Conservation (phyloP, 2,329 filamentous ascomycete species). For the Penicillium verrucosum region DNA sequence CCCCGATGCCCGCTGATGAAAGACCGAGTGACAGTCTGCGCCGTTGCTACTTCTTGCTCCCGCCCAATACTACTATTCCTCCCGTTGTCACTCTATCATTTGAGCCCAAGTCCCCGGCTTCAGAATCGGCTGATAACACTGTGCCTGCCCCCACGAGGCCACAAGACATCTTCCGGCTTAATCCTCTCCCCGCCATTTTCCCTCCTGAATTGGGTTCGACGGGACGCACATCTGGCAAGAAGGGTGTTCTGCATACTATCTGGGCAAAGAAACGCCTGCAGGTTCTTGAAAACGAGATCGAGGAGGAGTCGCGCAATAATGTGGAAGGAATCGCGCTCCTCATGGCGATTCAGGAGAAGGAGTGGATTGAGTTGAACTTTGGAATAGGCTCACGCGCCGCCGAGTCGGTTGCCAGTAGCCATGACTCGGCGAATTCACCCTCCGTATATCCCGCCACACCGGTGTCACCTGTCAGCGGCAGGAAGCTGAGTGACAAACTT, state of each 20-base stretch:
- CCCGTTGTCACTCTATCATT: no score
- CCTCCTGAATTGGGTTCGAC: constrained; percentile 69
- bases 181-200: constrained; percentile 83
- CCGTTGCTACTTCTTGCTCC: no score
- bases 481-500: constrained; percentile 73
- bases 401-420: constrained; percentile 29
- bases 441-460: constrained; percentile 51
- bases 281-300: no score
- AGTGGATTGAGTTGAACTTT: constrained; percentile 83
- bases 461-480: constrained; percentile 60
- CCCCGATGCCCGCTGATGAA: constrained; percentile 65
- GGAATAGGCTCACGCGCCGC: constrained; percentile 52
- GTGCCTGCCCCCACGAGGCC: constrained; percentile 5
- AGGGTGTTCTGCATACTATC: constrained; percentile 81
- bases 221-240: constrained; percentile 64
- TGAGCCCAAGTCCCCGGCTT: no score
- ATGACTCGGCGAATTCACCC: constrained; percentile 24
- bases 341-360: constrained; percentile 78
- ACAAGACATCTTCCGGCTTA: constrained; percentile 58
- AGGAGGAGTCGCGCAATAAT: constrained; percentile 69
- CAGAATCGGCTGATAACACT: no score
- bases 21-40: constrained; percentile 48
- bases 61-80: no score
- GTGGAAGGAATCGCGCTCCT: constrained; percentile 77
- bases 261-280: constrained; percentile 83